Percentiles rank a stretch among this genome's conserved stretches.
Evolutionary conservation across 2,329 filamentous ascomycete genomes (phyloP).

Genomic region (Microsporum ferrugineum): DNA sequence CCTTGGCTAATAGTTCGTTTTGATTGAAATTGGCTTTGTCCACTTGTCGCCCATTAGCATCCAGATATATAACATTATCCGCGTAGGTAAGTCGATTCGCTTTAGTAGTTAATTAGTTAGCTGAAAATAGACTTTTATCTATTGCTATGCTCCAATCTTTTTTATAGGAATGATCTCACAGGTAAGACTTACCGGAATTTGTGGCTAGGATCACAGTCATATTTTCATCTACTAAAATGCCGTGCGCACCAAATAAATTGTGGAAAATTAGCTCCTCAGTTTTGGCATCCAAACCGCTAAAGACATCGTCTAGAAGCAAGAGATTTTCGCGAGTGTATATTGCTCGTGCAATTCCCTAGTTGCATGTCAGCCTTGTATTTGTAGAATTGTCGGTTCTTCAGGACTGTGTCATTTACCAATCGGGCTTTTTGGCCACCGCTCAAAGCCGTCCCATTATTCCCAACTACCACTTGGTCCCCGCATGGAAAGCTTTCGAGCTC

Average conservation of each 20-base stretch:
- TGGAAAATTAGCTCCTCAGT: slow-evolving; percentile 37
- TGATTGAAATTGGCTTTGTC: neutral
- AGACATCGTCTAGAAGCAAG: slow-evolving; percentile 39
- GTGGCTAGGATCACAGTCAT: neutral
- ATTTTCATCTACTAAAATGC: slow-evolving; percentile 13
- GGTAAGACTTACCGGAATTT: neutral
- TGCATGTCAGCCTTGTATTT: neutral
- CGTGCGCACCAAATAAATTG: slow-evolving; percentile 31
- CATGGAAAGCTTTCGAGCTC: slow-evolving; percentile 17
- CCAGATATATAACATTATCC: slow-evolving; percentile 5
- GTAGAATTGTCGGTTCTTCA: neutral
- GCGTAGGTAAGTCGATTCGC: slow-evolving; percentile 29
- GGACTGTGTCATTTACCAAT: neutral
- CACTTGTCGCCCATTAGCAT: neutral
- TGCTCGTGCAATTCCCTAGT: slow-evolving; percentile 33
- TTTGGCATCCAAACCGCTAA: slow-evolving; percentile 37
- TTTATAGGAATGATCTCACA: too few relatives aligned
- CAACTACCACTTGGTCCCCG: slow-evolving; percentile 18
- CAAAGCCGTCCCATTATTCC: slow-evolving; percentile 11
- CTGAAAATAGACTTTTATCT: too few relatives aligned
- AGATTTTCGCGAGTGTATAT: slow-evolving; percentile 34
- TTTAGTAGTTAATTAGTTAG: slow-evolving; percentile 22
- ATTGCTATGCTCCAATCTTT: too few relatives aligned
- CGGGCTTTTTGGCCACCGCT: neutral
- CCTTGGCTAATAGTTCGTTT: neutral